Evolutionary conservation across 352 stramenopile species (phyloP), one percentile per base, ranked within the genome.

Genomic region (Phytophthora syringae): DNA sequence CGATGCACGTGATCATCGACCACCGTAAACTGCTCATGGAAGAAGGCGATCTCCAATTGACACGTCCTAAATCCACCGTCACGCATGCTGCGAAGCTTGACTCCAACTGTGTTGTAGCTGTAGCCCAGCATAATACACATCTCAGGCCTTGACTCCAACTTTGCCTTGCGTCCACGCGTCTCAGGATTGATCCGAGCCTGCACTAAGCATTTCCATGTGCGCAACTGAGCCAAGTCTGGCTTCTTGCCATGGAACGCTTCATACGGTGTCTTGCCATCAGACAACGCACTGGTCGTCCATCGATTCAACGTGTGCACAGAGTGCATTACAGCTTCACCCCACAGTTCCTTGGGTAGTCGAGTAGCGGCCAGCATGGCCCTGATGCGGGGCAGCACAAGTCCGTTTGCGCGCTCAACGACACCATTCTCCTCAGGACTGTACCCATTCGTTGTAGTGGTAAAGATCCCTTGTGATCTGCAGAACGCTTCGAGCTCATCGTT

Each of bases 391-490:
- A n/a, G n/a, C n/a, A n/a, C n/a, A n/a, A n/a, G n/a, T 11, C 32
- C 25, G 28, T 52, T 57, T 21, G 37, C 47, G 11, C 47, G 34
- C 12, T 67, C 68, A 10, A 70, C 49, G 15, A 76, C 39, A 0
- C 52, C 28, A n/a, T 76, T 76, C 12, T 72, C 62, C 54, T 72
- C 39, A 7, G 57, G 52, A 7, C 28, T 63, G 47, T 72, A 65
- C 0, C 60, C 37, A 27, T 76, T 72, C 9, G 52, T 62, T 1
- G 11, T 21, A n/a, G 32, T 54, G 2, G 27, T 64, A 22, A 30
- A 40, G 24, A 72, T 76, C 1, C 61, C 56, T 12, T 36, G 48
- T 27, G 49, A n/a, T n/a, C n/a, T n/a, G 22, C 49, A 70, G 15
- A 63, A 60, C 16, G 7, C 37, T 16, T 22, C 11, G 2, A 67